Percentiles rank a stretch among this genome's conserved stretches.
Conservation (phyloP, 352 stramenopile species). For the Pythium phragmiticola region DNA sequence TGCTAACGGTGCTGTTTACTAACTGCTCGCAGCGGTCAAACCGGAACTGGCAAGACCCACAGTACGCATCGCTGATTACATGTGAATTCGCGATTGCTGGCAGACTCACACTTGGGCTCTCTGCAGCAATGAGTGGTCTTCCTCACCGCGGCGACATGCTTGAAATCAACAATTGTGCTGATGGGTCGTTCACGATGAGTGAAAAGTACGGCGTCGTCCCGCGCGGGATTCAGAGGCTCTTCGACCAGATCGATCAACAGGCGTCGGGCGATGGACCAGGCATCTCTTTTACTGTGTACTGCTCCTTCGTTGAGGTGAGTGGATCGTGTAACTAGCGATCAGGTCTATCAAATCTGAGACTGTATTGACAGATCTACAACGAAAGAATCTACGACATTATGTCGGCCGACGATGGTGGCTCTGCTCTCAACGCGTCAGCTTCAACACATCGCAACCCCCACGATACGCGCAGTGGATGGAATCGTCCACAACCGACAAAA, state of each 20-base stretch:
- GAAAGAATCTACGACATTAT: conserved; percentile 80
- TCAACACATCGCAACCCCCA: not conserved
- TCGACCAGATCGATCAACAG: conserved; percentile 39
- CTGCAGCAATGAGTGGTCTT: conserved; percentile 63
- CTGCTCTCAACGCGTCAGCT: not conserved
- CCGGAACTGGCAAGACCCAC: conserved; percentile 65
- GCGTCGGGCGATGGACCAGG: conserved; percentile 9
- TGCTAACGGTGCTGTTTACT: not conserved
- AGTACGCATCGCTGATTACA: conserved; percentile 33
- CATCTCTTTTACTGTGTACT: conserved; percentile 54
- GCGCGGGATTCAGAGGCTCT: conserved; percentile 54
- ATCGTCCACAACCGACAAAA: conserved; percentile 42
- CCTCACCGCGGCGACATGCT: conserved; percentile 5
- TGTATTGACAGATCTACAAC: conserved; percentile 61
- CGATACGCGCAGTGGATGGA: conserved; percentile 50
- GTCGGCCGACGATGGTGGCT: conserved; percentile 22
- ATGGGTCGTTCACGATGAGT: conserved; percentile 25
- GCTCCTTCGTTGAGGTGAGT: conserved; percentile 59
- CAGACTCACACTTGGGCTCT: not conserved
- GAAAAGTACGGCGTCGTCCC: conserved; percentile 52
- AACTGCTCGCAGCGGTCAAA: conserved; percentile 44
- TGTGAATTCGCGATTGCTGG: not conserved
- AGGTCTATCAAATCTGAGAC: no score
- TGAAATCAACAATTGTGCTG: conserved; percentile 7
- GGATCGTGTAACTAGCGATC: not conserved